Conservation (phyloP, 495 filamentous ascomycete genomes). For the Stereocaulon alpinum region DNA sequence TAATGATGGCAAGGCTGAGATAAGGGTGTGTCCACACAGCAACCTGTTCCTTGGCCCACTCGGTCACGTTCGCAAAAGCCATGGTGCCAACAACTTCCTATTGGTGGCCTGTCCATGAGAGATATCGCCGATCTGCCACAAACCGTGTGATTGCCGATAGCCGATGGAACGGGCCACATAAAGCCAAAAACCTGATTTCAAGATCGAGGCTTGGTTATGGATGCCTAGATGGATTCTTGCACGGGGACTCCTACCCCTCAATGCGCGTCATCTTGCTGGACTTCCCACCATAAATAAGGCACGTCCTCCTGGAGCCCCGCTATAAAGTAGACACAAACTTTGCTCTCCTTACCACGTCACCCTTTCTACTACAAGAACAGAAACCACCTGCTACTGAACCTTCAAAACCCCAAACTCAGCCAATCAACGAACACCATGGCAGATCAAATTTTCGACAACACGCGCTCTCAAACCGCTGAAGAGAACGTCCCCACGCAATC, state of each 20-base stretch:
- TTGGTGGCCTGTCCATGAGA: not conserved
- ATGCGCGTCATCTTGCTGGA: no score
- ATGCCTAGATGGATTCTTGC: not conserved
- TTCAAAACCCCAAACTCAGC: not conserved
- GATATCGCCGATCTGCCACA: not conserved
- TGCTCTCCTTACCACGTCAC: not conserved
- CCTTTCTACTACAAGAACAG: not conserved
- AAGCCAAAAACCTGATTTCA: conserved; percentile 6
- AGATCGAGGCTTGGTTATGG: not conserved
- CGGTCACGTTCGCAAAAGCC: not conserved
- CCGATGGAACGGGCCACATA: not conserved
- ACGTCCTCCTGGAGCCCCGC: not conserved
- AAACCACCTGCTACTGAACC: not conserved
- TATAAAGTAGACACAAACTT: not conserved
- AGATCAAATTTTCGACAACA: conserved; percentile 12
- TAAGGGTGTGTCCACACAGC: conserved; percentile 20
- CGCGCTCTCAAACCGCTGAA: conserved; percentile 14
- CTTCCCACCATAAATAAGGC: not conserved
- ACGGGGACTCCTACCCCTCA: not conserved
- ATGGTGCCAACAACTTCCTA: not conserved
- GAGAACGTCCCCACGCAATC: conserved; percentile 19
- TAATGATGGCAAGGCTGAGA: conserved; percentile 55
- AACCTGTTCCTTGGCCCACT: not conserved
- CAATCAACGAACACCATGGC: conserved; percentile 8
- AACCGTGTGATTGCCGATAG: not conserved